Conservation (phyloP, 192 early-diverging fungal genomes). For the Cladochytrium replicatum region DNA sequence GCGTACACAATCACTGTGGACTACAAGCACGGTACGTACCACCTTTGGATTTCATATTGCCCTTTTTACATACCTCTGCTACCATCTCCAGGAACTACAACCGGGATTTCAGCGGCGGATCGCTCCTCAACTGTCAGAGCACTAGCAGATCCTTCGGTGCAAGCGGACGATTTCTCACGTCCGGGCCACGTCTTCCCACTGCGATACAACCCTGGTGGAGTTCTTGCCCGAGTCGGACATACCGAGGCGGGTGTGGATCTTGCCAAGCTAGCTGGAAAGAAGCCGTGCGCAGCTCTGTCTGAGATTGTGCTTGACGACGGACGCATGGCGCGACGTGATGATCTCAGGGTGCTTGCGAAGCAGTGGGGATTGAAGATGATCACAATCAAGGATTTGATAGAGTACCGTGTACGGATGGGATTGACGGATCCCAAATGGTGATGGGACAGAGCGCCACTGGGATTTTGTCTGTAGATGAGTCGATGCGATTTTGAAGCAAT, state of each 20-base stretch:
- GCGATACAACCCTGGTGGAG: constrained; percentile 69
- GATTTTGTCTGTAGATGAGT: no score
- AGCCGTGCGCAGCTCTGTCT: constrained; percentile 81
- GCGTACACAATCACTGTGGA: constrained; percentile 93
- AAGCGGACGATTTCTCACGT: constrained; percentile 62
- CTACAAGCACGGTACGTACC: constrained; percentile 40
- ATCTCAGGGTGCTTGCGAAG: constrained; percentile 75
- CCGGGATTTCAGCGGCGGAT: constrained; percentile 92
- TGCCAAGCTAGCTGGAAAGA: constrained; percentile 69
- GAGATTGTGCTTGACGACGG: constrained; percentile 91
- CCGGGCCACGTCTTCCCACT: constrained; percentile 95
- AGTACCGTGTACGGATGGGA: constrained; percentile 48
- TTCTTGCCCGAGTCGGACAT: constrained; percentile 81
- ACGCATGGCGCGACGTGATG: constrained; percentile 87
- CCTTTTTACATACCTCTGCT: not conserved
- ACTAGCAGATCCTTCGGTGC: constrained; percentile 57
- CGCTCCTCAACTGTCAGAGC: constrained; percentile 67
- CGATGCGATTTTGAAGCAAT: no score
- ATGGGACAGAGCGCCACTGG: no score
- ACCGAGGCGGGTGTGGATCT: constrained; percentile 90
- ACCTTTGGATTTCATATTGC: no score
- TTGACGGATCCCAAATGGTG: no score
- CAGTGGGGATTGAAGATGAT: constrained; percentile 77
- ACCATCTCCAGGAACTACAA: constrained; percentile 56
- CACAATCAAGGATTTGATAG: constrained; percentile 76